Percentiles rank a stretch among this genome's conserved stretches.
Evolutionary conservation across 139 green algal genomes (phyloP).

Genomic region (Spirogloea muscicola): DNA sequence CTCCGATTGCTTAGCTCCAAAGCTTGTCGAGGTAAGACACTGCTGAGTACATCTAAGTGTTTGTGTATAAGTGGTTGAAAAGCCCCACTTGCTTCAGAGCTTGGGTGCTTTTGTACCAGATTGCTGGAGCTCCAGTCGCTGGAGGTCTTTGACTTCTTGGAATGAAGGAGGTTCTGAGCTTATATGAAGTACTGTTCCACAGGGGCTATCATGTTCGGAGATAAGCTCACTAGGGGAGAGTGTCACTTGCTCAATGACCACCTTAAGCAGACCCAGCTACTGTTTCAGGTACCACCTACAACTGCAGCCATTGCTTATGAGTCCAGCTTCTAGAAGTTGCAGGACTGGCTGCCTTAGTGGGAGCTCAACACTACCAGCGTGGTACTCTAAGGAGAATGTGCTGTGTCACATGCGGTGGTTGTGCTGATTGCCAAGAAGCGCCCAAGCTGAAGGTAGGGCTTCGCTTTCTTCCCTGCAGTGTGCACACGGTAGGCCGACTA

Average conservation of each 20-base stretch:
- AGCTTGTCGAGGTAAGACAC: constrained; percentile 26
- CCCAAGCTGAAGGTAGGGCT: too few relatives aligned
- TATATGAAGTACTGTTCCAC: neutral
- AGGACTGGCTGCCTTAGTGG: too few relatives aligned
- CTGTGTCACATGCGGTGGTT: too few relatives aligned
- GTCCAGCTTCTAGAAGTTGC: too few relatives aligned
- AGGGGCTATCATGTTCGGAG: constrained; percentile 45
- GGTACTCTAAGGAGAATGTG: too few relatives aligned
- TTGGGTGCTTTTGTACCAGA: neutral
- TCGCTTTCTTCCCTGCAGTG: too few relatives aligned
- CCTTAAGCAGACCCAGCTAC: constrained; percentile 35
- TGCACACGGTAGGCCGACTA: too few relatives aligned
- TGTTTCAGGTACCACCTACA: too few relatives aligned
- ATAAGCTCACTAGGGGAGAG: constrained; percentile 18
- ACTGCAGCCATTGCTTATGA: too few relatives aligned
- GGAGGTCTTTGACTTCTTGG: neutral
- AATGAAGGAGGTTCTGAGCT: neutral
- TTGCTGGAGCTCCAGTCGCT: neutral
- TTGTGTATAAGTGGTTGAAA: neutral
- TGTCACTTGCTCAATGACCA: constrained; percentile 30
- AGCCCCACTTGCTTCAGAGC: neutral
- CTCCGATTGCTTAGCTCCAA: constrained; percentile 40
- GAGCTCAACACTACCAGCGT: too few relatives aligned
- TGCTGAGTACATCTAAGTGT: neutral
- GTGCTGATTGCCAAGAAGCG: too few relatives aligned